Conservation (phyloP, 768 basidiomycete species). For the Auriscalpium microsporum region DNA sequence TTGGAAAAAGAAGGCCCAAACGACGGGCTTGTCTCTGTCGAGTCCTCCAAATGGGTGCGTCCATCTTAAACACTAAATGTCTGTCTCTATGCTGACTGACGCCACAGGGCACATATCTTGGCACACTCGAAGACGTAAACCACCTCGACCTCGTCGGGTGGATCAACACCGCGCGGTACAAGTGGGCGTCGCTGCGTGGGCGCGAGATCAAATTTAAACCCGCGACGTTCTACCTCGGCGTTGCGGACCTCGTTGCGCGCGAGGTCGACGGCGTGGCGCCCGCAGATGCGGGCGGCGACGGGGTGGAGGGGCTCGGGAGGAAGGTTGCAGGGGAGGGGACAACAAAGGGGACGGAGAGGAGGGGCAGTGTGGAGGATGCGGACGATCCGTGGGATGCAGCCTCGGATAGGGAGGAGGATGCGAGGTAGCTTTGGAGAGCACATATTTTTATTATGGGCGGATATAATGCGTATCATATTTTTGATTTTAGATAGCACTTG, state of each 20-base stretch:
- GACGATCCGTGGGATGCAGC: conserved; percentile 17
- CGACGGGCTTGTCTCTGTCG: conserved; percentile 86
- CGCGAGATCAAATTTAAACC: conserved; percentile 88
- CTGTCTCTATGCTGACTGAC: not conserved
- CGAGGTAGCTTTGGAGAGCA: not conserved
- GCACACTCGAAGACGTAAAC: conserved; percentile 85
- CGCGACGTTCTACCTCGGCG: conserved; percentile 82
- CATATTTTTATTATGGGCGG: not conserved
- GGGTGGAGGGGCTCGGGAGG: not conserved
- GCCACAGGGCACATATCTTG: conserved; percentile 78
- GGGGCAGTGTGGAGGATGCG: not conserved
- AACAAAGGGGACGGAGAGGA: not conserved
- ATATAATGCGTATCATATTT: not conserved
- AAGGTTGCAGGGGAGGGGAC: not conserved
- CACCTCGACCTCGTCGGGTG: conserved; percentile 92
- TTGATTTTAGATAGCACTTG: not conserved
- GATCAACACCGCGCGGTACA: conserved; percentile 84
- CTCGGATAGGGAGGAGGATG: conserved; percentile 8
- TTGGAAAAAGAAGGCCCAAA: conserved; percentile 85
- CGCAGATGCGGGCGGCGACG: not conserved
- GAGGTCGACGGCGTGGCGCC: conserved; percentile 56
- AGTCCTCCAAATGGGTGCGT: conserved; percentile 76
- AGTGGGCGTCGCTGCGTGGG: conserved; percentile 83
- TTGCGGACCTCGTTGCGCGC: conserved; percentile 69
- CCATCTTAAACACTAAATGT: not conserved